These are phyloP conservation scores for Acanthamoeba comandoni DNA, from an alignment of 208 protist species.

Conservation along the genomic window DNA sequence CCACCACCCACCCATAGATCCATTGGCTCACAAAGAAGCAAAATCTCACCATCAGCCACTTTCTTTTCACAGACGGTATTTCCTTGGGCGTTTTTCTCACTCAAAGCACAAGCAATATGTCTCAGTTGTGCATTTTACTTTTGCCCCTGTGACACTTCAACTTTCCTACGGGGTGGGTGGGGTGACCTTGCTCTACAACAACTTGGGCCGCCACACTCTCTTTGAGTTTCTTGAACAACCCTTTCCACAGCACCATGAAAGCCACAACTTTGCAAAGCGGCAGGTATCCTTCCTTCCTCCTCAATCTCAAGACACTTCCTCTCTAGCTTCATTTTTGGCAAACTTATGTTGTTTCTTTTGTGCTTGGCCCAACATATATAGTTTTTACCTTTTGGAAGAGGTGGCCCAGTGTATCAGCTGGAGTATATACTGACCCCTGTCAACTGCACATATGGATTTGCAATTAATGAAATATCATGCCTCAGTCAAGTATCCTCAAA, in stretches of 20 bases:
- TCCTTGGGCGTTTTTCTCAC: constrained; percentile 22
- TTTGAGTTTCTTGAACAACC: constrained; percentile 68
- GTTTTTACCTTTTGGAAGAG: constrained; percentile 82
- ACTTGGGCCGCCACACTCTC: constrained; percentile 64
- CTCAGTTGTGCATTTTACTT: constrained; percentile 69
- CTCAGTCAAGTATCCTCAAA: constrained; percentile 79
- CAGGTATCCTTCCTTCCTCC: constrained; percentile 23
- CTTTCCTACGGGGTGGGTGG: constrained; percentile 62
- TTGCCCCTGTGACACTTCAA: constrained; percentile 68
- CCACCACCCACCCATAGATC: too few species aligned
- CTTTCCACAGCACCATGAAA: too few species aligned
- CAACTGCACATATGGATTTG: constrained; percentile 79
- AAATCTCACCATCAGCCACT: too few species aligned
- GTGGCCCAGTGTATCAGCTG: constrained; percentile 81
- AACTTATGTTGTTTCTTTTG: too few species aligned
- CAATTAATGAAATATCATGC: constrained; percentile 80
- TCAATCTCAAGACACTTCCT: too few species aligned
- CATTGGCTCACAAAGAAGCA: too few species aligned
- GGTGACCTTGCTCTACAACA: constrained; percentile 73
- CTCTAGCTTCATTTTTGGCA: too few species aligned
- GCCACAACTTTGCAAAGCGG: too few species aligned
- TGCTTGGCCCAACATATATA: neutral
- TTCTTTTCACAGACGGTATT: constrained; percentile 36
- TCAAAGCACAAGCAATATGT: constrained; percentile 51
- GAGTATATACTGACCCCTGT: constrained; percentile 82